Evolutionary conservation across 73 alveolate genomes (phyloP).

Genomic region (Blepharisma stoltei): DNA sequence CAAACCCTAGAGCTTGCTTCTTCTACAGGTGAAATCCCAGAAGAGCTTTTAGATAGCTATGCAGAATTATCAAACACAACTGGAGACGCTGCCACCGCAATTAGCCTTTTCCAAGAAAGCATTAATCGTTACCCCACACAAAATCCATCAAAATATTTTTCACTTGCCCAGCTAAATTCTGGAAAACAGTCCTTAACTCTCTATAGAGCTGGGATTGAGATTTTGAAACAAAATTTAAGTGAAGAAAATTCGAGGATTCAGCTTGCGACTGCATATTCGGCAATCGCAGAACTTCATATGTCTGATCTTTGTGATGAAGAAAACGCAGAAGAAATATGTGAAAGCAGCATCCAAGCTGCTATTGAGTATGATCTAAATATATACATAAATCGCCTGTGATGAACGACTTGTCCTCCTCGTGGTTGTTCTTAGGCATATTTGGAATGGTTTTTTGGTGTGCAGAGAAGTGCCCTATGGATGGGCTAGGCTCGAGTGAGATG

Average conservation of each 20-base stretch:
- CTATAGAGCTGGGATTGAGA: background rate
- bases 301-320: background rate
- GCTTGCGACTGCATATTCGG: background rate
- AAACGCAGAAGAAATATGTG: too few relatives aligned
- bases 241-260: background rate
- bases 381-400: too few relatives aligned
- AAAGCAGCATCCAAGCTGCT: too few relatives aligned
- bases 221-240: background rate
- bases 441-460: too few relatives aligned
- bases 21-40: background rate
- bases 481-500: too few relatives aligned
- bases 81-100: background rate
- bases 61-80: background rate
- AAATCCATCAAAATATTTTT: background rate
- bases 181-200: background rate
- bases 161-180: background rate
- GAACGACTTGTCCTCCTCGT: too few relatives aligned
- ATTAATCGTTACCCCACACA: background rate
- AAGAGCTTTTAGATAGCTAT: background rate
- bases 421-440: too few relatives aligned
- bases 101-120: background rate
- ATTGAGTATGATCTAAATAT: too few relatives aligned
- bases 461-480: too few relatives aligned
- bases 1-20: background rate
- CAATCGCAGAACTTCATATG: background rate